phyloP scores from a whole-genome alignment of 2,329 filamentous ascomycete species.

The Colletotrichum paranaense region DNA sequence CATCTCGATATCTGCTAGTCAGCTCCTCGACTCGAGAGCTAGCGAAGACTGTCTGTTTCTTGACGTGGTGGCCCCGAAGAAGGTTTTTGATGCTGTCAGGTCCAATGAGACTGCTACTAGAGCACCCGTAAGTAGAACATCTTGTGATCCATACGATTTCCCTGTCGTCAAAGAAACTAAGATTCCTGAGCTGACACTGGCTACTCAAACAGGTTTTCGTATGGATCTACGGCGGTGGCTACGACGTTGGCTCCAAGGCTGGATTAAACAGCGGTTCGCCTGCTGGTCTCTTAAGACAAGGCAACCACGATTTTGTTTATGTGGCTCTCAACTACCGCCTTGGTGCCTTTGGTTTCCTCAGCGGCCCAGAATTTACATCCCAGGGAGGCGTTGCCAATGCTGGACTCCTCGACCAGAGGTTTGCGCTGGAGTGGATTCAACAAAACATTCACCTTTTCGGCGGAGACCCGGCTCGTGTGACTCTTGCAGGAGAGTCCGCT shows the following conservation, averaged over 20 bases:
- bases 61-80: slow-evolving; percentile 52
- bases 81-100: slow-evolving; percentile 42
- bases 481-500: slow-evolving; percentile 49
- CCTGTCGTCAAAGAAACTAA: too few species aligned
- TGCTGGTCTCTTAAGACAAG: slow-evolving; percentile 6
- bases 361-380: slow-evolving; percentile 47
- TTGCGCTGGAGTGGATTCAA: slow-evolving; percentile 58
- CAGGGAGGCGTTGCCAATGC: slow-evolving; percentile 51
- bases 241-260: slow-evolving; percentile 45
- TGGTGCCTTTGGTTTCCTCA: slow-evolving; percentile 56
- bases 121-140: background rate
- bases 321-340: slow-evolving; percentile 56
- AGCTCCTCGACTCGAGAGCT: too few species aligned
- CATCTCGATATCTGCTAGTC: background rate
- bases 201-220: slow-evolving; percentile 39
- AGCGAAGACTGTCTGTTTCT: slow-evolving; percentile 54
- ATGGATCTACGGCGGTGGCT: slow-evolving; percentile 51
- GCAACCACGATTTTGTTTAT: slow-evolving; percentile 47
- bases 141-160: background rate
- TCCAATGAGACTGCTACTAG: slow-evolving; percentile 11
- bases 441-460: slow-evolving; percentile 56
- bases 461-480: slow-evolving; percentile 55
- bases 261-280: slow-evolving; percentile 48
- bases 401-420: slow-evolving; percentile 51
- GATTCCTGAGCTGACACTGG: too few species aligned